Evolutionary conservation across 208 protist species (phyloP).

Genomic region (Trypanosoma lewisi): DNA sequence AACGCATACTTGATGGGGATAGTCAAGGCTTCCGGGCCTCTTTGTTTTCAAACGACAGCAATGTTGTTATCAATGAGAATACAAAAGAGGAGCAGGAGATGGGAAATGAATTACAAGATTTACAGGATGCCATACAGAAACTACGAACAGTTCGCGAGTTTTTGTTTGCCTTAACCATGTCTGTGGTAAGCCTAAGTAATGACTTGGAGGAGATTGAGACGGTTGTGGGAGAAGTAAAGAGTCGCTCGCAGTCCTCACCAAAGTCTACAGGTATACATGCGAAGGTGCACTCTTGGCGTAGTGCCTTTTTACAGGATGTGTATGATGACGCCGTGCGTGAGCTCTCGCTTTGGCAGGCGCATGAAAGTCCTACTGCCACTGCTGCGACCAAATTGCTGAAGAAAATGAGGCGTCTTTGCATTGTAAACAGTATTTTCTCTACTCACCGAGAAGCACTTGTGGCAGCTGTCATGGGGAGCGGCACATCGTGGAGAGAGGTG

Average conservation of each 20-base stretch:
- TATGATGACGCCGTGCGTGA: neutral
- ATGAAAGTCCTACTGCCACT: neutral
- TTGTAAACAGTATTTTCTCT: conserved; percentile 9
- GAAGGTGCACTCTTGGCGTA: neutral
- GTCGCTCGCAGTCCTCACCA: neutral
- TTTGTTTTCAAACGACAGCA: neutral
- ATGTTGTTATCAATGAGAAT: neutral
- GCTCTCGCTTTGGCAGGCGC: neutral
- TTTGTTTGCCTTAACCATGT: conserved; percentile 1
- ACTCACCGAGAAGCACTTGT: conserved; percentile 4
- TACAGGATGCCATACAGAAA: neutral
- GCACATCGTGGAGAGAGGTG: conserved; percentile 1
- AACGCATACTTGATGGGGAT: neutral
- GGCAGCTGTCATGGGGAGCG: neutral
- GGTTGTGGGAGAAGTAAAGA: conserved; percentile 1
- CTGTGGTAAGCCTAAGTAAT: neutral
- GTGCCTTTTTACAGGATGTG: neutral
- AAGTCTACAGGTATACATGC: neutral
- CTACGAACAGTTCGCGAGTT: neutral
- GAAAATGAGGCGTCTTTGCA: conserved; percentile 5
- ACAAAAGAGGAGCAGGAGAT: neutral
- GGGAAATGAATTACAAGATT: neutral
- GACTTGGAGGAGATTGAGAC: conserved; percentile 3
- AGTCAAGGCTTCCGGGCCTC: neutral
- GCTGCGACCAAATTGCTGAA: neutral